phyloP scores from a whole-genome alignment of 1,139 yeast genomes.

The Zygosaccharomyces sapae region DNA sequence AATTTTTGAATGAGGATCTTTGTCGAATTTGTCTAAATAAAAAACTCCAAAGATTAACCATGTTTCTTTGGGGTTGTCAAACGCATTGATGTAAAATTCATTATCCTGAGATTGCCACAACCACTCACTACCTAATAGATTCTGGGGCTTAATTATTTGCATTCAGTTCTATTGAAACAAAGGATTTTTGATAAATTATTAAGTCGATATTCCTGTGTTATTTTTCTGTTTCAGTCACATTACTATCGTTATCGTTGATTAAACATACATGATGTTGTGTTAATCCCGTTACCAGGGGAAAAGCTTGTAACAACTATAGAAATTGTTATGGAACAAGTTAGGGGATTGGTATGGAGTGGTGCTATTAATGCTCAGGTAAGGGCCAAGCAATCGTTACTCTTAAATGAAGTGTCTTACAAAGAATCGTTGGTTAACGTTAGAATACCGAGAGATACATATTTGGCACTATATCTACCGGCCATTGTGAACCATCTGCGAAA shows the following conservation, averaged over 20 bases:
- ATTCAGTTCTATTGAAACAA: not conserved
- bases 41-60: conserved; percentile 31
- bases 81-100: conserved; percentile 18
- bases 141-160: conserved; percentile 10
- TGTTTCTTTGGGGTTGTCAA: conserved; percentile 22
- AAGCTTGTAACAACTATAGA: not conserved
- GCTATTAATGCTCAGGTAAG: conserved; percentile 42
- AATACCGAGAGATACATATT: conserved; percentile 50
- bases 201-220: not conserved
- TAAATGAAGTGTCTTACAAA: conserved; percentile 14
- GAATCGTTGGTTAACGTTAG: conserved; percentile 18
- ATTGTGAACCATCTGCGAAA: conserved; percentile 46
- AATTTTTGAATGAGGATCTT: conserved; percentile 17
- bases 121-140: conserved; percentile 13
- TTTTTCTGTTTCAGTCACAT: not conserved
- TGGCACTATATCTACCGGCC: conserved; percentile 47
- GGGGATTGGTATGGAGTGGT: conserved; percentile 54
- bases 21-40: conserved; percentile 22
- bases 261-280: not conserved
- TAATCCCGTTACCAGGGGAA: not conserved
- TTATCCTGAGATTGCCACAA: conserved; percentile 29
- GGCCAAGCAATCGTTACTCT: conserved; percentile 20
- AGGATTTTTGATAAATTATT: not conserved
- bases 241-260: not conserved
- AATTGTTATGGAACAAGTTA: conserved; percentile 34